phyloP scores from a whole-genome alignment of 495 filamentous ascomycete genomes.

The Acidomyces sp. region DNA sequence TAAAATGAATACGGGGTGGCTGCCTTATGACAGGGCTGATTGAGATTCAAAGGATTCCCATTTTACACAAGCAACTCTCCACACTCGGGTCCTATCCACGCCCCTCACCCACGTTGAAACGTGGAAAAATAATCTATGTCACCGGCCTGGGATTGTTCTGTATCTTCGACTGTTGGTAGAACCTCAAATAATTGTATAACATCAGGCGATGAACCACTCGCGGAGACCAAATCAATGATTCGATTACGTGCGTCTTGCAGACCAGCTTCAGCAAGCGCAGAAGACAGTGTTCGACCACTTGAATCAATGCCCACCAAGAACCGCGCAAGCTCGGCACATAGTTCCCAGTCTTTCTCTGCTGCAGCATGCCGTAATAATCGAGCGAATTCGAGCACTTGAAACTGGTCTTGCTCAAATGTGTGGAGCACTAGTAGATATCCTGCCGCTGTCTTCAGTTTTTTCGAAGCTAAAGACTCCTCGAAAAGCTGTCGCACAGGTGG shows the following conservation, averaged over 20 bases:
- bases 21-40: too few relatives aligned
- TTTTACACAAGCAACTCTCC: too few relatives aligned
- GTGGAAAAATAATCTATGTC: not conserved
- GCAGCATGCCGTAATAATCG: conserved; percentile 71
- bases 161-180: not conserved
- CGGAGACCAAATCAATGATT: not conserved
- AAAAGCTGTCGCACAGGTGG: conserved; percentile 84
- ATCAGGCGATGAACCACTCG: too few relatives aligned
- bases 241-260: conserved; percentile 3
- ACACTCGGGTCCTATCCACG: not conserved
- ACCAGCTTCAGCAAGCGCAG: conserved; percentile 43
- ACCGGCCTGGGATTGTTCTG: not conserved
- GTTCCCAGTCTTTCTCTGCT: conserved; percentile 81
- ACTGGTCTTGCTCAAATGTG: conserved; percentile 48
- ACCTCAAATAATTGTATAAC: too few relatives aligned
- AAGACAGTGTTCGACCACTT: conserved; percentile 64
- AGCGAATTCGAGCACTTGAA: conserved; percentile 52
- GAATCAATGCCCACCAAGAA: conserved; percentile 89
- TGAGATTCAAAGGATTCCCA: too few relatives aligned
- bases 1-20: too few relatives aligned
- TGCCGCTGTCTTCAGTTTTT: conserved; percentile 85
- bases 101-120: not conserved
- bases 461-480: conserved; percentile 72
- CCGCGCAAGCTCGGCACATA: conserved; percentile 86
- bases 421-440: conserved; percentile 94